Conservation (phyloP, 176 grass and related monocot genomes). For the Triticum turgidum region DNA sequence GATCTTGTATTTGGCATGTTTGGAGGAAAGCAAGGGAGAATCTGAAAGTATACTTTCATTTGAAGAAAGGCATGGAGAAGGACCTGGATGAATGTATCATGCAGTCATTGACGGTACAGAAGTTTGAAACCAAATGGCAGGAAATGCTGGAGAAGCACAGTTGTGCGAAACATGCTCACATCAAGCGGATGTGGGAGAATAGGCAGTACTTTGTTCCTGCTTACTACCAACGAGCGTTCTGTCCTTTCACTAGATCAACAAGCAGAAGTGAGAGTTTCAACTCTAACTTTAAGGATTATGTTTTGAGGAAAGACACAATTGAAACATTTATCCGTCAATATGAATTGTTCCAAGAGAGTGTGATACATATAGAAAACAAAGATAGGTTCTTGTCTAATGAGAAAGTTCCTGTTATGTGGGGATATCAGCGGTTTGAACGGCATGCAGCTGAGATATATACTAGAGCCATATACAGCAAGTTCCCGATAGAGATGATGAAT, state of each 20-base stretch:
- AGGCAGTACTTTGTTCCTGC: neutral
- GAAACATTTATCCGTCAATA: neutral
- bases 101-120: too few relatives aligned
- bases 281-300: neutral
- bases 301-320: neutral
- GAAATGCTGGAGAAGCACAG: neutral
- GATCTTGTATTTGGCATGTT: too few relatives aligned
- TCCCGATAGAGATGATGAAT: neutral
- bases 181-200: neutral
- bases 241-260: neutral
- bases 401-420: neutral
- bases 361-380: neutral
- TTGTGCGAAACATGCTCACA: neutral
- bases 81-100: too few relatives aligned
- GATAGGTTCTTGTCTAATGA: neutral
- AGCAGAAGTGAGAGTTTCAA: neutral
- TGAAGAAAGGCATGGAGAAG: too few relatives aligned
- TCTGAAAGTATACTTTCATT: too few relatives aligned
- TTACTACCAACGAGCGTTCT: neutral
- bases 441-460: neutral
- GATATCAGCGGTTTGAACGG: accelerated
- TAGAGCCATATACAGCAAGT: neutral
- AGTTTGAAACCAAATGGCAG: too few relatives aligned
- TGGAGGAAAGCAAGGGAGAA: too few relatives aligned
- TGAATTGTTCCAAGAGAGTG: neutral